Conservation (phyloP, 345 rosid species). For the Hevea brasiliensis region DNA sequence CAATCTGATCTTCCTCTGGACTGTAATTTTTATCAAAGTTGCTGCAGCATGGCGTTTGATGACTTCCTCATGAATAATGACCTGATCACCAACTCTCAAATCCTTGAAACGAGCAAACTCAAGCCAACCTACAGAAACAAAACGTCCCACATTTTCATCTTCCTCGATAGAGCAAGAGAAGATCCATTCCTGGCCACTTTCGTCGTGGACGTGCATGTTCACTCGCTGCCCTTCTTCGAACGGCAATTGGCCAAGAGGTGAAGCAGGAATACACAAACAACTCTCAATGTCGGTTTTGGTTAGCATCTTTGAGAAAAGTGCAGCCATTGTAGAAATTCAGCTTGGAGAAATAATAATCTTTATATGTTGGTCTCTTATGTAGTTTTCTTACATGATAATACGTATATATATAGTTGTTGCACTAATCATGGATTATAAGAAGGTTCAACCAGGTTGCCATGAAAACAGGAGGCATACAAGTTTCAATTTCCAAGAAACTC, state of each 20-base stretch:
- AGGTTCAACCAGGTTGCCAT: background rate
- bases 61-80: background rate
- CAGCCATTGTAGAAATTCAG: no score
- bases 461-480: background rate
- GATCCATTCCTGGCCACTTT: background rate
- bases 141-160: background rate
- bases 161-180: background rate
- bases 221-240: background rate
- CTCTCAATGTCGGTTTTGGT: conserved; percentile 3
- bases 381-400: background rate
- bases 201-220: conserved; percentile 5
- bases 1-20: conserved; percentile 8
- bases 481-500: background rate
- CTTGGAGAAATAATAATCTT: no score
- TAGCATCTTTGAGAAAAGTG: background rate
- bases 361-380: background rate
- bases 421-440: background rate
- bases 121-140: background rate
- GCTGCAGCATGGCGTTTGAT: background rate
- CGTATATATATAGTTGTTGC: no score
- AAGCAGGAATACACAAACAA: background rate
- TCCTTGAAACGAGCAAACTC: background rate
- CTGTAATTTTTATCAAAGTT: background rate
- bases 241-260: background rate
- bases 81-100: conserved; percentile 2